phyloP scores from a whole-genome alignment of 805 yeast species.

The Yamadazyma laniorum region DNA sequence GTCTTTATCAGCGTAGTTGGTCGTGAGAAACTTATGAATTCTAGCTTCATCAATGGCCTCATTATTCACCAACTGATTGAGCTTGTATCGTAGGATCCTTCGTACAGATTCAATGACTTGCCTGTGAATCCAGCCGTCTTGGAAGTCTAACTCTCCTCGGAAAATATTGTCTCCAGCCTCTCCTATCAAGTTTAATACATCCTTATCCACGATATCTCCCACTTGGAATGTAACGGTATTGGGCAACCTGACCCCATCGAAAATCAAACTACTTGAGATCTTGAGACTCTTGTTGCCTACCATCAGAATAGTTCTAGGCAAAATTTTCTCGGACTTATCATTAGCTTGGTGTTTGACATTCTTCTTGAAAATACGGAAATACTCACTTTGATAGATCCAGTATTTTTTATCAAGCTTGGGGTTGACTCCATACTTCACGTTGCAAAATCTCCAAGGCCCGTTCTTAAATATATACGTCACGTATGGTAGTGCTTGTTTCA shows the following conservation, averaged over 20 bases:
- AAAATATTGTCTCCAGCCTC: conserved; percentile 36
- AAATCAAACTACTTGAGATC: conserved; percentile 46
- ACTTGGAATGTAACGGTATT: conserved; percentile 70
- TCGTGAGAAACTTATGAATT: conserved; percentile 43
- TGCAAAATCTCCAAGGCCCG: conserved; percentile 95
- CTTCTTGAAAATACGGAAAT: conserved; percentile 56
- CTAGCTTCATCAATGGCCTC: conserved; percentile 42
- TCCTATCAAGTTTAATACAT: conserved; percentile 46
- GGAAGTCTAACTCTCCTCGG: conserved; percentile 40
- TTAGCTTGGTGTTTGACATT: conserved; percentile 16
- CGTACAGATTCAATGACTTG: conserved; percentile 64
- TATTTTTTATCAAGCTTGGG: conserved; percentile 57
- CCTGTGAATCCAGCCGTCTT: conserved; percentile 79
- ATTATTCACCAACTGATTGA: conserved; percentile 57
- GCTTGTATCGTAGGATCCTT: conserved; percentile 67
- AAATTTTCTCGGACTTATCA: conserved; percentile 14
- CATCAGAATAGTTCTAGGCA: conserved; percentile 25
- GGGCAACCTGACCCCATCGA: conserved; percentile 73
- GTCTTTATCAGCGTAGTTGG: conserved; percentile 25
- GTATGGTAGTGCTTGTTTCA: conserved; percentile 80
- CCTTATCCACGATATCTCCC: conserved; percentile 72
- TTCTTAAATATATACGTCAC: conserved; percentile 77
- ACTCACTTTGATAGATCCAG: conserved; percentile 79
- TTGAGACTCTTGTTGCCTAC: conserved; percentile 9
- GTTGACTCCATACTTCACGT: conserved; percentile 74